Evolutionary conservation across 257 asterid genomes (phyloP).

Genomic region (Solanum chiquidenum): DNA sequence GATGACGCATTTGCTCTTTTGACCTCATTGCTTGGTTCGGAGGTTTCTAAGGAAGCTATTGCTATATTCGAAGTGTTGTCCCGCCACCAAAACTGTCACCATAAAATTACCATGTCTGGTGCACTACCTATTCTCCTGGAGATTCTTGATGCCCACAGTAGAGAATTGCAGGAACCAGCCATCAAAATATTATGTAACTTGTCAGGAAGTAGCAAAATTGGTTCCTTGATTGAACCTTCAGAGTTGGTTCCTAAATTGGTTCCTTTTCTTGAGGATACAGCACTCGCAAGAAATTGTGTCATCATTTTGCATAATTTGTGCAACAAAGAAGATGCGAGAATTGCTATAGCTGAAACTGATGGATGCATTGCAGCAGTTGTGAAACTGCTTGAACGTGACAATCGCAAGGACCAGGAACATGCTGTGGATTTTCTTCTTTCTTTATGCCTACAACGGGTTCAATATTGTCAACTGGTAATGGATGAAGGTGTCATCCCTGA

Average conservation of each 20-base stretch:
- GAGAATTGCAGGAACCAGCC: constrained; percentile 47
- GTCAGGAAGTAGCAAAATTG: constrained; percentile 25
- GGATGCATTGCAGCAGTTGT: constrained; percentile 56
- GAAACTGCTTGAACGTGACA: constrained; percentile 46
- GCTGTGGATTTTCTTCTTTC: constrained; percentile 64
- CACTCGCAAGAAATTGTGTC: constrained; percentile 27
- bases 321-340: constrained; percentile 24
- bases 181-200: constrained; percentile 37
- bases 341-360: constrained; percentile 39
- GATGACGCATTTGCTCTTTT: constrained; percentile 44
- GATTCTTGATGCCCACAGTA: constrained; percentile 36
- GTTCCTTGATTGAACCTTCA: constrained; percentile 21
- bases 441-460: constrained; percentile 41
- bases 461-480: constrained; percentile 50
- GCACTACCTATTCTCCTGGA: constrained; percentile 36
- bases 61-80: constrained; percentile 44
- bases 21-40: constrained; percentile 61
- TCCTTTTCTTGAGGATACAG: constrained; percentile 29
- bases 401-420: constrained; percentile 49
- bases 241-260: constrained; percentile 43
- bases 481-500: constrained; percentile 59
- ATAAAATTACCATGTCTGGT: constrained; percentile 36
- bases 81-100: constrained; percentile 11
- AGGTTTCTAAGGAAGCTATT: constrained; percentile 53
- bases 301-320: constrained; percentile 46